These are phyloP conservation scores for Vaccinium myrtillus DNA, from an alignment of 148 eudicot species.

Conservation along the genomic window DNA sequence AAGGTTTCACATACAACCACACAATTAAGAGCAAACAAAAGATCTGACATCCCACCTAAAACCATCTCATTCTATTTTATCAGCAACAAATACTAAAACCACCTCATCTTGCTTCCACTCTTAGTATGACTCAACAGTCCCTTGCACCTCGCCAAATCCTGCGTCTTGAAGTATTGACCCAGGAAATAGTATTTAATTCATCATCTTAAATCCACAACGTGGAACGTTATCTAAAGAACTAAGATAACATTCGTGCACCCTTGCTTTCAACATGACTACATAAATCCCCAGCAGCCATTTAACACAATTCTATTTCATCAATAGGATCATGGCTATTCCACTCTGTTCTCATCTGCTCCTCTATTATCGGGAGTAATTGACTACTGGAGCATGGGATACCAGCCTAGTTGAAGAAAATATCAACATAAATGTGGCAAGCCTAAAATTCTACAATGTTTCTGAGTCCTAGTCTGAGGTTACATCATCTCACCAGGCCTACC, in stretches of 20 bases:
- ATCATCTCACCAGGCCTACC: background rate
- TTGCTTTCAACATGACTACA: background rate
- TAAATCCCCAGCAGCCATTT: background rate
- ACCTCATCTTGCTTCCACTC: background rate
- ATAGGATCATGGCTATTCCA: background rate
- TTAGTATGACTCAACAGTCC: background rate
- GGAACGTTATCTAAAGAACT: background rate
- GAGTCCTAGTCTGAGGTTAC: background rate
- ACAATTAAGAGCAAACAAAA: background rate
- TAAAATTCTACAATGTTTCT: background rate
- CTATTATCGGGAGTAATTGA: background rate
- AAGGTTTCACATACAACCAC: background rate
- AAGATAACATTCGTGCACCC: background rate
- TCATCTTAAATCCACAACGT: background rate
- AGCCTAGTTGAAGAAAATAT: background rate
- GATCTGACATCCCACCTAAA: background rate
- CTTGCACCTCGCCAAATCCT: background rate
- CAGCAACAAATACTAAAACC: background rate
- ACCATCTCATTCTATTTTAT: background rate
- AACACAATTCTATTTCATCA: background rate
- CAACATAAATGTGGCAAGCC: background rate
- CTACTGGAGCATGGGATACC: background rate
- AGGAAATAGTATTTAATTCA: background rate
- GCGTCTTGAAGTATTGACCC: background rate
- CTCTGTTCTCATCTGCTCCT: background rate